Evolutionary conservation across 768 basidiomycete genomes (phyloP).

Genomic region (Hydnum rufescens): DNA sequence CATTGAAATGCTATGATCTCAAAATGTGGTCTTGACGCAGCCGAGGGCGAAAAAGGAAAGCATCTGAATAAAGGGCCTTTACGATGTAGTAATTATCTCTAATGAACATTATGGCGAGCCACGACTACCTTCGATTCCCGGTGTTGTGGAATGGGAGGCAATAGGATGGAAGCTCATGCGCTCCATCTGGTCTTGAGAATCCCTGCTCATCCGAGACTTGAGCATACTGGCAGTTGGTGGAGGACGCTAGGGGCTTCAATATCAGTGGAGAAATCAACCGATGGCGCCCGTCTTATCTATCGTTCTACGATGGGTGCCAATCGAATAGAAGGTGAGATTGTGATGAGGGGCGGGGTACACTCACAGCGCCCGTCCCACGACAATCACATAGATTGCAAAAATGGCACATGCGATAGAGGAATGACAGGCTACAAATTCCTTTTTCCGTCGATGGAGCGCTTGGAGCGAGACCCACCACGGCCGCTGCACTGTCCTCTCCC

Average conservation of each 20-base stretch:
- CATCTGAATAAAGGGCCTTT: constrained; percentile 5
- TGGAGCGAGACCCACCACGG: too few species aligned
- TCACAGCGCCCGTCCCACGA: too few species aligned
- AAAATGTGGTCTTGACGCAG: too few species aligned
- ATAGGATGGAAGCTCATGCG: constrained; percentile 29
- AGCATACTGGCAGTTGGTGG: constrained; percentile 30
- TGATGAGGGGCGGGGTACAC: too few species aligned
- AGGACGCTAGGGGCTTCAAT: constrained; percentile 45
- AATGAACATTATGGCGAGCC: constrained; percentile 60
- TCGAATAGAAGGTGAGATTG: too few species aligned
- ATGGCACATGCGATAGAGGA: constrained; percentile 31
- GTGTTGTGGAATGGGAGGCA: constrained; percentile 36
- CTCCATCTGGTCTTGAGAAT: constrained; percentile 46
- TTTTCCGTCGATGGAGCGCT: constrained; percentile 36
- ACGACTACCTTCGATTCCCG: constrained; percentile 38
- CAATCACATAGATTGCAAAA: constrained; percentile 42
- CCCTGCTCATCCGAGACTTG: constrained; percentile 19
- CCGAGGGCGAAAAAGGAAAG: too few species aligned
- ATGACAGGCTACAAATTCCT: constrained; percentile 53
- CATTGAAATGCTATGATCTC: constrained; percentile 8
- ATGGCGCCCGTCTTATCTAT: too few species aligned
- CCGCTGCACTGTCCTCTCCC: too few species aligned
- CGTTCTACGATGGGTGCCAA: too few species aligned
- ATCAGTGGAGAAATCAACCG: constrained; percentile 36
- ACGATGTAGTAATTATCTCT: constrained; percentile 47